These are phyloP conservation scores for Leishmania martiniquensis DNA, from an alignment of 208 protist genomes.

Conservation along the genomic window DNA sequence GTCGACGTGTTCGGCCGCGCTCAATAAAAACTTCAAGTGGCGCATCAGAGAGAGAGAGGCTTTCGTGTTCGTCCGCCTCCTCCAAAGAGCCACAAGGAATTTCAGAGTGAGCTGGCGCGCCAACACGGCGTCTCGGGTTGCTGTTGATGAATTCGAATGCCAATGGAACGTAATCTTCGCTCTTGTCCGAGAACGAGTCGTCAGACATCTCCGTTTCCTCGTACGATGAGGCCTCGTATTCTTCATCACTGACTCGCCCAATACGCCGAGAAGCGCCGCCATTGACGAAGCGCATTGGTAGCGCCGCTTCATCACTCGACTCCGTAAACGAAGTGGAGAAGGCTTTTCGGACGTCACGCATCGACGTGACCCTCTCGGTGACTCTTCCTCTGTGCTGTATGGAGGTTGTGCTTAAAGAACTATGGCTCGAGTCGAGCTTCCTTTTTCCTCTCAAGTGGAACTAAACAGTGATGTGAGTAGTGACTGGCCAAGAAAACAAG, in stretches of 20 bases:
- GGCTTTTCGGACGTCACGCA: background rate
- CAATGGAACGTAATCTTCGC: conserved; percentile 61
- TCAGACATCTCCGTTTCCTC: conserved; percentile 31
- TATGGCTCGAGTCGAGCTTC: too few species aligned
- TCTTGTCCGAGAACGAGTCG: conserved; percentile 52
- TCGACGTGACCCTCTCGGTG: background rate
- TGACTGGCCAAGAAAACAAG: background rate
- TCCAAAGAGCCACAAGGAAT: conserved; percentile 24
- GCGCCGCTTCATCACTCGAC: conserved; percentile 14
- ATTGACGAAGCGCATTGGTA: conserved; percentile 20
- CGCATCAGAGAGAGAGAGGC: conserved; percentile 18
- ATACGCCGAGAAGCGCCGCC: conserved; percentile 14
- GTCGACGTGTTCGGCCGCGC: conserved; percentile 9
- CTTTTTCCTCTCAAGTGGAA: background rate
- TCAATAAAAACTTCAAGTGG: conserved; percentile 26
- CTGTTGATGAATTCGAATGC: conserved; percentile 53
- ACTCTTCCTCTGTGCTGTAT: background rate
- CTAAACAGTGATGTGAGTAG: background rate
- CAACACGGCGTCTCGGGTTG: conserved; percentile 27
- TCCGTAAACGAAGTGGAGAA: conserved; percentile 19
- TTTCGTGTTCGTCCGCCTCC: conserved; percentile 14
- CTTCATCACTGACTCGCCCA: conserved; percentile 30
- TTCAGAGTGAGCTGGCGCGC: conserved; percentile 18
- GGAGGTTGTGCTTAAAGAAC: background rate
- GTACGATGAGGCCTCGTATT: conserved; percentile 34